phyloP scores from a whole-genome alignment of 768 basidiomycete species.

The Rhodotorula kratochvilovae region DNA sequence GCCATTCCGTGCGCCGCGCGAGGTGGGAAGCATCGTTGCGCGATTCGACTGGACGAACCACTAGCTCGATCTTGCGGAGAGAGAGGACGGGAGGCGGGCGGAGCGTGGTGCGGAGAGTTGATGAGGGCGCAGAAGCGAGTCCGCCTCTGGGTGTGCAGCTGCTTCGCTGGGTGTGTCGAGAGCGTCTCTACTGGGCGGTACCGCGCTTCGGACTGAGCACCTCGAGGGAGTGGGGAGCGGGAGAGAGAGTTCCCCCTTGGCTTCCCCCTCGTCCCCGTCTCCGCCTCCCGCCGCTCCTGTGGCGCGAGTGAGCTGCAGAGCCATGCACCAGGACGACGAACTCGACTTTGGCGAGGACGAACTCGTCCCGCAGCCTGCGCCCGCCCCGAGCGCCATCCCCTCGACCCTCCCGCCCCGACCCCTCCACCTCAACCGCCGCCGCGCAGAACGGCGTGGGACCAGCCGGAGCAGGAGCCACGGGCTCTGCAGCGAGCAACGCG shows the following conservation, averaged over 20 bases:
- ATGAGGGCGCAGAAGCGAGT: no score
- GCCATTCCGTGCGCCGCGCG: neutral
- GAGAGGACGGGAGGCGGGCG: no score
- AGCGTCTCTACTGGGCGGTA: no score
- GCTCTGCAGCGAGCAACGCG: neutral
- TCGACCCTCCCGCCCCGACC: neutral
- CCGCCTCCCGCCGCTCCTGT: no score
- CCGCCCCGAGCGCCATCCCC: neutral
- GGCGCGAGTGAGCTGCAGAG: neutral
- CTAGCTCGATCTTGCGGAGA: neutral
- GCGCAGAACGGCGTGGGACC: neutral
- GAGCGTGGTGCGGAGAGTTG: no score
- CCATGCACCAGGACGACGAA: constrained; percentile 30
- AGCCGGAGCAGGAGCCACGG: neutral
- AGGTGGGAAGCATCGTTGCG: neutral
- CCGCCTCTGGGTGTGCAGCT: no score
- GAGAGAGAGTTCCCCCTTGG: no score
- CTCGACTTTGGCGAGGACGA: constrained; percentile 43
- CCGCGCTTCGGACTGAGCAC: no score
- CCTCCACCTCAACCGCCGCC: no score
- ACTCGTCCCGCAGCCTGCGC: neutral
- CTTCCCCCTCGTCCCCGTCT: neutral
- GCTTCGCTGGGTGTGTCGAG: no score
- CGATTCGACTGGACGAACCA: no score
- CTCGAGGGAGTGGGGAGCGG: no score